phyloP scores from a whole-genome alignment of 306 rosid species.

The Castanea crenata region DNA sequence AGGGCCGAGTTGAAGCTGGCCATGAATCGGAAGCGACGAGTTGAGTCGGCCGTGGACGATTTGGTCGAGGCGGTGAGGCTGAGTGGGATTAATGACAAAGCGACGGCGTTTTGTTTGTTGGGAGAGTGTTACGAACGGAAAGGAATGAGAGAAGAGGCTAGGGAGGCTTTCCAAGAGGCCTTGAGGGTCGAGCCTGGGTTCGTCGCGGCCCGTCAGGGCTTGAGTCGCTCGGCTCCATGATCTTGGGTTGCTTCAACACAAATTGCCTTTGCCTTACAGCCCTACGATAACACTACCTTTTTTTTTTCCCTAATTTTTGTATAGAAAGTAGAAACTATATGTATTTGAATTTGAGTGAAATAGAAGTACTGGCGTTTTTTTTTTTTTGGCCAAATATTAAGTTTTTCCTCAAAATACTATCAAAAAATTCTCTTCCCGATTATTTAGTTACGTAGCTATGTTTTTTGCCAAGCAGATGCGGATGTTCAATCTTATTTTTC shows the following conservation, averaged over 20 bases:
- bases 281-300: background rate
- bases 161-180: conserved; percentile 41
- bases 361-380: no score
- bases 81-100: conserved; percentile 11
- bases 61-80: conserved; percentile 37
- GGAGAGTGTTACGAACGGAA: conserved; percentile 73
- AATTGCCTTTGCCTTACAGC: background rate
- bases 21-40: conserved; percentile 46
- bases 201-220: conserved; percentile 29
- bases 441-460: no score
- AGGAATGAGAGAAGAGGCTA: conserved; percentile 40
- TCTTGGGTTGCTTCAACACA: background rate
- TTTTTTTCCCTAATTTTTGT: background rate
- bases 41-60: conserved; percentile 69
- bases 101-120: conserved; percentile 45
- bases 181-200: conserved; percentile 40
- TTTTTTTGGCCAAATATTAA: no score
- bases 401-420: no score
- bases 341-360: background rate
- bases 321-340: background rate
- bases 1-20: conserved; percentile 58
- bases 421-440: no score
- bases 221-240: conserved; percentile 30
- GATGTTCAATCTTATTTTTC: no score
- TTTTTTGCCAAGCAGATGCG: no score